Base-by-base conservation (phyloP, 2,329 filamentous ascomycete genomes). In the Monilinia polystroma region DNA sequence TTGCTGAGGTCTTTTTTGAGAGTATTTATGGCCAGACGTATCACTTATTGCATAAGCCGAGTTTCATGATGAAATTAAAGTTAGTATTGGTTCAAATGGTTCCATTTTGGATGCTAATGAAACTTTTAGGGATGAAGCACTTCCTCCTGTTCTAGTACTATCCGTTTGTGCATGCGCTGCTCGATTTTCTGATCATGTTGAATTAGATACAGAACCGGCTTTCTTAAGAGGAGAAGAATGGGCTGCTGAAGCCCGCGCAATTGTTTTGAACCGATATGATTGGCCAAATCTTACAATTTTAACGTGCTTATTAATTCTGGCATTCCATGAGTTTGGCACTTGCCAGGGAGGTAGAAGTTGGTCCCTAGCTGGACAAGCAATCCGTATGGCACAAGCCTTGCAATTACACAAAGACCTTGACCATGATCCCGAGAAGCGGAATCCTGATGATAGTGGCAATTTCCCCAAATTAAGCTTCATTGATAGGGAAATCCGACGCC, bases 221-320 rank as follows among this genome's bases (percentile, higher is more conserved):
- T 98, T 97, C 75, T 80, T 96, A 53, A 89, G 92, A 54, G 95
- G 95, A 6, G 94, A 98, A 76, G 87, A 91, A 69, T 99, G 94
- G 93, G 95, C 93, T 8, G 87, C 86, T 32, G 87, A 89, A 38
- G 94, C 94, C n/a, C 85, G 93, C 60, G 89, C 92, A 49, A 97
- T 98, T 69, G 89, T 95, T 29, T 85, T 92, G 53, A 90, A 89
- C 75, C 87, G 93, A 72, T 97, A 96, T 74, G 95, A 98, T 75
- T 92, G 92, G 80, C 94, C 95, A 0, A 98, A 97, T 76, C 95
- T 98, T 70, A 98, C 94, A 2, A 96, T 97, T 53, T 79, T 99
- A 56, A 97, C 93, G 6, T 95, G 94, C 57, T 89, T 97, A 68
- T 79, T 98, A 11, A 86, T 98, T 23, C 84, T 98, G 20, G 93